Evolutionary conservation across 2,329 filamentous ascomycete genomes (phyloP).

Genomic region (Fusarium liriodendri): DNA sequence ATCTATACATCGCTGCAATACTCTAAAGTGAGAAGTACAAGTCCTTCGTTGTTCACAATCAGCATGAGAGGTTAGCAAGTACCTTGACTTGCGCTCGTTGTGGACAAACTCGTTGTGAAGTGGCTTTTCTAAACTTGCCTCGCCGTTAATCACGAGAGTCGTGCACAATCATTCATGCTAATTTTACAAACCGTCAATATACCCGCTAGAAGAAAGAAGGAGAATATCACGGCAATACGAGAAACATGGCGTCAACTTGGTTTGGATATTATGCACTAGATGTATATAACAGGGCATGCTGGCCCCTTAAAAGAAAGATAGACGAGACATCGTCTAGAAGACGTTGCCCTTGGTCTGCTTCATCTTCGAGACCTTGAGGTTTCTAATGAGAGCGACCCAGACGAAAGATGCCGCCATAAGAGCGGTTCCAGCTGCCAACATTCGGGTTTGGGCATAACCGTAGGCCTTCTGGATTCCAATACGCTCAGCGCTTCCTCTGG

Average conservation of each 20-base stretch:
- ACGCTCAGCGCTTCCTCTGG: constrained; percentile 51
- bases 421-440: constrained; percentile 35
- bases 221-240: neutral
- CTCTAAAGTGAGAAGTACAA: neutral
- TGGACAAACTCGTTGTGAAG: neutral
- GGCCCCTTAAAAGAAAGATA: neutral
- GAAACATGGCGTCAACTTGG: neutral
- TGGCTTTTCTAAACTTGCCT: neutral
- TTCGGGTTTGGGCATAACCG: constrained; percentile 35
- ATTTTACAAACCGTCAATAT: neutral
- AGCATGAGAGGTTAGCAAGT: neutral
- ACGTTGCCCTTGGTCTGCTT: constrained; percentile 30
- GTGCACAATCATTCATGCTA: neutral
- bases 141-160: too few species aligned
- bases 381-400: constrained; percentile 35
- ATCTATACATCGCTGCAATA: neutral
- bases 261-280: neutral
- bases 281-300: neutral
- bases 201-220: neutral
- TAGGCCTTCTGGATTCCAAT: constrained; percentile 59
- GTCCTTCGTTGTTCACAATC: neutral
- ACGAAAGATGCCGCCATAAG: constrained; percentile 31
- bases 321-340: constrained; percentile 7
- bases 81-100: neutral
- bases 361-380: constrained; percentile 34